Evolutionary conservation across 257 asterid genomes (phyloP).

Genomic region (Solanum paucissectum): DNA sequence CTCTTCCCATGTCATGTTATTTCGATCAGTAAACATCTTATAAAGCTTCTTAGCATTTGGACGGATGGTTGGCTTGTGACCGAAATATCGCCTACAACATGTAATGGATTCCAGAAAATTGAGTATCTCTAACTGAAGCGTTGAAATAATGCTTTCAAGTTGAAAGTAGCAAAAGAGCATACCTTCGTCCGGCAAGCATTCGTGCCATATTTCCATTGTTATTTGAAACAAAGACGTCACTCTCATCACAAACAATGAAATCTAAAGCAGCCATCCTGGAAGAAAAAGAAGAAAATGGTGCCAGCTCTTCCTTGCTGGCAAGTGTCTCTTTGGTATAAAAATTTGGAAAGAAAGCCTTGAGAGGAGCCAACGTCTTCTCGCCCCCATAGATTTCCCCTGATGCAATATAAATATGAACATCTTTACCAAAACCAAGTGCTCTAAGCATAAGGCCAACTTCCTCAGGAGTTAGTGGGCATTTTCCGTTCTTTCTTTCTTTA

Average conservation of each 20-base stretch:
- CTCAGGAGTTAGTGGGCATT: constrained; percentile 58
- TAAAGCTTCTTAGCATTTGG: constrained; percentile 58
- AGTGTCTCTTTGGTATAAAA: constrained; percentile 62
- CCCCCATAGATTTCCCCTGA: constrained; percentile 72
- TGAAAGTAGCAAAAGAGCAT: background rate
- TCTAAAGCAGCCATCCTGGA: constrained; percentile 84
- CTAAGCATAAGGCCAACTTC: constrained; percentile 74
- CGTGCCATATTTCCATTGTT: constrained; percentile 88
- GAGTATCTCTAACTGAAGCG: background rate
- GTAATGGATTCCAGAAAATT: background rate
- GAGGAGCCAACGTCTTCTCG: constrained; percentile 47
- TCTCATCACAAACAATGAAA: constrained; percentile 70
- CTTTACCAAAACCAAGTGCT: constrained; percentile 54
- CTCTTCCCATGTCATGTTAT: constrained; percentile 51
- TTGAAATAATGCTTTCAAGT: background rate
- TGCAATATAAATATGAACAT: constrained; percentile 65
- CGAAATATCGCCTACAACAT: constrained; percentile 53
- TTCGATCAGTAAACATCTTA: constrained; percentile 24
- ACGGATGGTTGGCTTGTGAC: constrained; percentile 63
- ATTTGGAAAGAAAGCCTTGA: constrained; percentile 62
- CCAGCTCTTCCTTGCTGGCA: constrained; percentile 51
- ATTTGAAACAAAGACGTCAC: constrained; percentile 67
- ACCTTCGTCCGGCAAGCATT: constrained; percentile 70
- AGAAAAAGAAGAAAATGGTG: constrained; percentile 41
- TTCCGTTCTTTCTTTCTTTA: constrained; percentile 54